Percentiles rank a stretch among this genome's conserved stretches.
These are phyloP conservation scores for Chrysosporium keratinophilum DNA, from an alignment of 2,329 filamentous ascomycete species.

Conservation along the genomic window DNA sequence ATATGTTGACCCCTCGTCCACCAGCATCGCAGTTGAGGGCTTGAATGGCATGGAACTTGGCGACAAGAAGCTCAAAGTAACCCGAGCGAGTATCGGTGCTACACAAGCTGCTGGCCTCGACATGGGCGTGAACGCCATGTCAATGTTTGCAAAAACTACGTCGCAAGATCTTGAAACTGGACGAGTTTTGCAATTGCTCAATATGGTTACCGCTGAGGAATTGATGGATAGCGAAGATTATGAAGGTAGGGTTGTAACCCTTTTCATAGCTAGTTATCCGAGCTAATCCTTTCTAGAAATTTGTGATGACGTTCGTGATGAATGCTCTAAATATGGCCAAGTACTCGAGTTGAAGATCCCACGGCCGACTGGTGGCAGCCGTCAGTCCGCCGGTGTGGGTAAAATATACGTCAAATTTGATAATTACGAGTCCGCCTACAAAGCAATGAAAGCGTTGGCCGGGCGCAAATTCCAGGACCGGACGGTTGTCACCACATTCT, in stretches of 20 bases:
- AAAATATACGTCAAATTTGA: conserved; percentile 98
- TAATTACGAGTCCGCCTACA: conserved; percentile 62
- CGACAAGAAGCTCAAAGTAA: conserved; percentile 73
- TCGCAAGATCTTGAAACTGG: conserved; percentile 68
- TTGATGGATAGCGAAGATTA: conserved; percentile 90
- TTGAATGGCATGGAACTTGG: conserved; percentile 90
- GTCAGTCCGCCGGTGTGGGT: conserved; percentile 79
- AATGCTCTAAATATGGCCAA: conserved; percentile 82
- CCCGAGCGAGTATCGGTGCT: conserved; percentile 81
- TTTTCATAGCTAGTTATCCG: not conserved
- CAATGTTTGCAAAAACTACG: conserved; percentile 85
- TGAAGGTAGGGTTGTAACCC: conserved; percentile 56
- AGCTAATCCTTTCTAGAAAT: conserved; percentile 57
- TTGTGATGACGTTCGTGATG: conserved; percentile 82
- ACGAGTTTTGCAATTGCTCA: conserved; percentile 81
- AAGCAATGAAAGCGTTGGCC: conserved; percentile 78
- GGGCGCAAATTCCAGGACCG: conserved; percentile 93
- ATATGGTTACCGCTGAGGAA: conserved; percentile 97
- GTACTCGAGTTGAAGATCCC: conserved; percentile 89
- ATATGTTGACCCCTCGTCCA: conserved; percentile 64
- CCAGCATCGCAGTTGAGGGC: conserved; percentile 78
- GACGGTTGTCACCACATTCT: conserved; percentile 93
- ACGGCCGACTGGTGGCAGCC: conserved; percentile 68
- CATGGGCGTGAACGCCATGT: conserved; percentile 95
- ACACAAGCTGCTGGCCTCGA: conserved; percentile 88